Base-by-base conservation (phyloP, 495 filamentous ascomycete species). In the Penicillium cataractarum region DNA sequence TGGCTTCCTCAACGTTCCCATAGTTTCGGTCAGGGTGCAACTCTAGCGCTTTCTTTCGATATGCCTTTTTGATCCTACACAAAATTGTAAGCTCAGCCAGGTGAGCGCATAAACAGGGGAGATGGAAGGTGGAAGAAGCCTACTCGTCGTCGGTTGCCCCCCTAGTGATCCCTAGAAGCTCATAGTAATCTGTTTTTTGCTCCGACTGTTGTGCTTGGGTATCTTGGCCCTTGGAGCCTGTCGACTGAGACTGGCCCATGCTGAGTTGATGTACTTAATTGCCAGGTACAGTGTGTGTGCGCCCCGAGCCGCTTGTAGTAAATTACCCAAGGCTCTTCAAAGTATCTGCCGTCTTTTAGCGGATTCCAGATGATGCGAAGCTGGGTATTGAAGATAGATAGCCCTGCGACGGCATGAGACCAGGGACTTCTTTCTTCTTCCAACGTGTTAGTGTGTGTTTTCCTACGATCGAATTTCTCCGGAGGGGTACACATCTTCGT, bases 11-110 rank as follows among this genome's bases (percentile, higher is more conserved):
- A 55, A 87, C 87, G 70, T 97, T 88, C 61, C 90, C 90, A 74
- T 87, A 91, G 75, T 99, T 99, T 64, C 94, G 90, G 73, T 99
- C 95, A 2, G 95, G 95, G 72, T 99, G 95, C 4, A 97, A 79
- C 71, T 97, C 93, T 32, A 99, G 85, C 2, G 95, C 95, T 74
- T 92, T 98, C 61, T 77, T 87, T 62, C 90, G 86, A 72, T 98
- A 99, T 12, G 93, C 93, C 62, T 92, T 96, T 68, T 96, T 96
- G 65, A 99, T 93, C 54, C 93, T 97, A 63, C 2, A 62, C 2
- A 24, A 26, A 35, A 35, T 13, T 26, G 31, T 51, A 8, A 46
- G 32, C 26, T 35, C 19, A 15, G 29, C n/a, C 24, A 9, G n/a
- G 2, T 24, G 1, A 3, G 21, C 19, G 19, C 42, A 46, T 46